phyloP scores from a whole-genome alignment of 2,329 filamentous ascomycete genomes.

The Epichloe hybrida region DNA sequence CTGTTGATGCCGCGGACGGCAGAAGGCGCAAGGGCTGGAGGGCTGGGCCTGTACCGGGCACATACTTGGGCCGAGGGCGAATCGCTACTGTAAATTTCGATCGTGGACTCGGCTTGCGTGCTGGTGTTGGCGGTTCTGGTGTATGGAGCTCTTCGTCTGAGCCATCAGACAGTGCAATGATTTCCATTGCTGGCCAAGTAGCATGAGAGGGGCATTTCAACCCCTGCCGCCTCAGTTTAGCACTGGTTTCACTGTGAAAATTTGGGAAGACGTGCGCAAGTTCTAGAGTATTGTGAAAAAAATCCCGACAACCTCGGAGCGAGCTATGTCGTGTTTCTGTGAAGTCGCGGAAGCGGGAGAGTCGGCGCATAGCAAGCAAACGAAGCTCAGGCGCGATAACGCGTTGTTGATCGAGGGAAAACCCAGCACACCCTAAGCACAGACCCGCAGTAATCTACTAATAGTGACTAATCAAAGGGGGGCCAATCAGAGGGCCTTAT shows the following conservation, averaged over 20 bases:
- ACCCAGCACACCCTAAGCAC: too few species aligned
- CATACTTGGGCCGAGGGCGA: slow-evolving; percentile 20
- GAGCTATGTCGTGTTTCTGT: not conserved
- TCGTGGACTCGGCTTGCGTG: not conserved
- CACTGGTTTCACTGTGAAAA: not conserved
- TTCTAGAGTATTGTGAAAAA: not conserved
- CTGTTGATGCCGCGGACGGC: slow-evolving; percentile 35
- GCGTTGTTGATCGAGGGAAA: not conserved
- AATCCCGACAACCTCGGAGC: rapidly evolving
- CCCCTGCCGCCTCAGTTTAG: not conserved
- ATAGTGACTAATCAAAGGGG: too few species aligned
- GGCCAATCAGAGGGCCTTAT: too few species aligned
- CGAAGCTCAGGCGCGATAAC: not conserved
- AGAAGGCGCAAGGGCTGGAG: slow-evolving; percentile 33
- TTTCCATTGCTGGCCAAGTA: not conserved
- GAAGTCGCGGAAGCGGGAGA: not conserved
- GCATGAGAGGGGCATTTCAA: slow-evolving; percentile 1
- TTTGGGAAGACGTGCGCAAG: not conserved
- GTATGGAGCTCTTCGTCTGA: not conserved
- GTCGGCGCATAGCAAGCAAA: not conserved
- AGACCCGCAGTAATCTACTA: too few species aligned
- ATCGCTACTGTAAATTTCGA: slow-evolving; percentile 1
- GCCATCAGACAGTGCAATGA: not conserved
- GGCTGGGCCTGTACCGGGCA: slow-evolving; percentile 33
- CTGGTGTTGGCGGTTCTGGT: not conserved